These are phyloP conservation scores for Scutellaria minor DNA, from an alignment of 257 asterid species.

Conservation along the genomic window DNA sequence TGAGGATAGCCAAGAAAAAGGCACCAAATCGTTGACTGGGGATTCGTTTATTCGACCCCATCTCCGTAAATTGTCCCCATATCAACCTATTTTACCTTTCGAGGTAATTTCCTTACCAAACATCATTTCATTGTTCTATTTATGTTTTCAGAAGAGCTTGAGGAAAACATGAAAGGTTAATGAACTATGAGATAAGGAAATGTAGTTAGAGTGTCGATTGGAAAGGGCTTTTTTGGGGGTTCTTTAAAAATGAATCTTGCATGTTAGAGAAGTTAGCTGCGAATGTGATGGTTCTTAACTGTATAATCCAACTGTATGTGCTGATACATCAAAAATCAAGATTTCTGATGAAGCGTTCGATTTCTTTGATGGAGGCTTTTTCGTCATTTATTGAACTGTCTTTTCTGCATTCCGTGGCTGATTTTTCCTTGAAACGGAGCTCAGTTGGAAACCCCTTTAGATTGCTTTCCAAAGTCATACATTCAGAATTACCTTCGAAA, in stretches of 20 bases:
- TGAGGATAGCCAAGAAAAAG: conserved; percentile 47
- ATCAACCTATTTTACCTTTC: conserved; percentile 93
- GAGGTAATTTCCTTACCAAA: conserved; percentile 56
- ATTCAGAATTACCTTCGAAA: neutral
- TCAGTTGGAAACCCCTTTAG: neutral
- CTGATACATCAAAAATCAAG: neutral
- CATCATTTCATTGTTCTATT: neutral
- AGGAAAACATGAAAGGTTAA: neutral
- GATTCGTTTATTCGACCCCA: conserved; percentile 83
- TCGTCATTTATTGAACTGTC: conserved; percentile 3
- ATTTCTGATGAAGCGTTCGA: neutral
- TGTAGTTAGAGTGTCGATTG: neutral
- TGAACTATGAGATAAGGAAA: neutral
- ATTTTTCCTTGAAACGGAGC: neutral
- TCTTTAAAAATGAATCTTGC: neutral
- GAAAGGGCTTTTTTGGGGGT: neutral
- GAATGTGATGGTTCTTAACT: conserved; percentile 24
- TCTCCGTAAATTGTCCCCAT: conserved; percentile 77
- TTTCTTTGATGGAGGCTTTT: neutral
- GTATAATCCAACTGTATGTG: neutral
- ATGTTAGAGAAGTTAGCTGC: conserved; percentile 10
- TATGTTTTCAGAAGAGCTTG: neutral
- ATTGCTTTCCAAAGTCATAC: neutral
- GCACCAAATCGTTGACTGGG: conserved; percentile 49
- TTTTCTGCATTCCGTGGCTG: conserved; percentile 5